These are phyloP conservation scores for Rutstroemia sp. DNA, from an alignment of 2,329 filamentous ascomycete species.

Conservation along the genomic window DNA sequence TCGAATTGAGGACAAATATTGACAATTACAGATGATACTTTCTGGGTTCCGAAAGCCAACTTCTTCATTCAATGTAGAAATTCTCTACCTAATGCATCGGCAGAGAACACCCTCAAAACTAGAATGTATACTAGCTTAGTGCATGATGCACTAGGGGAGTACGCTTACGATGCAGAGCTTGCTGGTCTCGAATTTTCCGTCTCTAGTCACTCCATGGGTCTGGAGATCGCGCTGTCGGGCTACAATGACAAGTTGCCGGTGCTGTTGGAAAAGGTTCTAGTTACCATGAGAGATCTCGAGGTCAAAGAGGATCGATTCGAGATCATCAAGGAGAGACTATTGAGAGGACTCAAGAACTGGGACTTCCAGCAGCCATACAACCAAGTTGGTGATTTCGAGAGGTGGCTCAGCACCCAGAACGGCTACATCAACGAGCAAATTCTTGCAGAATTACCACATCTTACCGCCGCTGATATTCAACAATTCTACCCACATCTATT, in stretches of 20 bases:
- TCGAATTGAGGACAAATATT: background rate
- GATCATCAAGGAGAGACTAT: conserved; percentile 80
- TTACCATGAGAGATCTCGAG: conserved; percentile 76
- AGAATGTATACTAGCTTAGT: conserved; percentile 80
- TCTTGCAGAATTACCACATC: conserved; percentile 64
- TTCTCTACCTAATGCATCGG: conserved; percentile 70
- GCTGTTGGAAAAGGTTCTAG: conserved; percentile 79
- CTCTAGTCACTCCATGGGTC: conserved; percentile 60
- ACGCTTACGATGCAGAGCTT: conserved; percentile 92
- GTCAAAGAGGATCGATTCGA: conserved; percentile 83
- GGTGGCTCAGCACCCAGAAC: conserved; percentile 71
- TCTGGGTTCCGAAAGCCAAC: conserved; percentile 95
- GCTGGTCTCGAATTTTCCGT: conserved; percentile 82
- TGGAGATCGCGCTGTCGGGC: conserved; percentile 74
- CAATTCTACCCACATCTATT: conserved; percentile 75
- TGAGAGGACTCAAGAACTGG: conserved; percentile 74
- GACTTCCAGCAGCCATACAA: conserved; percentile 84
- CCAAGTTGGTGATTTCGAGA: conserved; percentile 76
- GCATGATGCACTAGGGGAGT: conserved; percentile 81
- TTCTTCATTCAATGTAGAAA: conserved; percentile 74
- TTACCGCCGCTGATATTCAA: conserved; percentile 68
- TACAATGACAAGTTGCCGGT: conserved; percentile 97
- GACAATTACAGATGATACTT: conserved; percentile 63
- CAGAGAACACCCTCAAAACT: conserved; percentile 70
- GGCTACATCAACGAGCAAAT: conserved; percentile 76